phyloP scores from a whole-genome alignment of 495 filamentous ascomycete species.

The Emericellopsis terricola region DNA sequence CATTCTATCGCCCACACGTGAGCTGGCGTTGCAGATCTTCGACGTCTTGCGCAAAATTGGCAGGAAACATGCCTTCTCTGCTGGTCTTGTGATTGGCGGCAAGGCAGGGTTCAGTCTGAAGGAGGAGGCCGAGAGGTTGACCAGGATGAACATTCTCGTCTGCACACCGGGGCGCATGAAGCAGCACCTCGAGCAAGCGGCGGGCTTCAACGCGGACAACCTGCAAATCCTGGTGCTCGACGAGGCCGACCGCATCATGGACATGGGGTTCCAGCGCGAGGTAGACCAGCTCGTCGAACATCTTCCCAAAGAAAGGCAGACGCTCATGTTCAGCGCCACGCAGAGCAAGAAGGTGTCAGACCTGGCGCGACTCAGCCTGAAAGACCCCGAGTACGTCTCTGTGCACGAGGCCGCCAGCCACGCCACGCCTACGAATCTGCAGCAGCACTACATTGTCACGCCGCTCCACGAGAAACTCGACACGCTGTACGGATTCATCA shows the following conservation, averaged over 20 bases:
- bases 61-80: slow-evolving; percentile 76
- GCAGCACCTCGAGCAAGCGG: slow-evolving; percentile 91
- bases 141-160: slow-evolving; percentile 93
- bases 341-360: slow-evolving; percentile 91
- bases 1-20: slow-evolving; percentile 85
- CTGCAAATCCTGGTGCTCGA: slow-evolving; percentile 87
- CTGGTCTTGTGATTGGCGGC: slow-evolving; percentile 88
- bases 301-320: slow-evolving; percentile 73
- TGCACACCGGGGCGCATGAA: slow-evolving; percentile 91
- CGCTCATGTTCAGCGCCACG: slow-evolving; percentile 86
- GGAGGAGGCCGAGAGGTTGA: slow-evolving; percentile 73
- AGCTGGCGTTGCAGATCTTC: slow-evolving; percentile 94
- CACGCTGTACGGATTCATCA: slow-evolving; percentile 80
- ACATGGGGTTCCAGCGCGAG: slow-evolving; percentile 88
- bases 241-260: slow-evolving; percentile 91
- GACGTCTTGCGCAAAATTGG: slow-evolving; percentile 85
- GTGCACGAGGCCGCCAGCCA: slow-evolving; percentile 67
- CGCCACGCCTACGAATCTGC: slow-evolving; percentile 70
- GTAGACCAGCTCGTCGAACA: slow-evolving; percentile 91
- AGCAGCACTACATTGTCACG: slow-evolving; percentile 80
- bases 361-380: slow-evolving; percentile 69
- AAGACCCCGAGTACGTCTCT: slow-evolving; percentile 85
- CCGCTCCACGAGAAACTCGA: slow-evolving; percentile 77
- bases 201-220: slow-evolving; percentile 75
- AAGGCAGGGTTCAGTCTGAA: slow-evolving; percentile 73